phyloP scores from a whole-genome alignment of 2,329 filamentous ascomycete species.

The Neofusicoccum umdonicola region DNA sequence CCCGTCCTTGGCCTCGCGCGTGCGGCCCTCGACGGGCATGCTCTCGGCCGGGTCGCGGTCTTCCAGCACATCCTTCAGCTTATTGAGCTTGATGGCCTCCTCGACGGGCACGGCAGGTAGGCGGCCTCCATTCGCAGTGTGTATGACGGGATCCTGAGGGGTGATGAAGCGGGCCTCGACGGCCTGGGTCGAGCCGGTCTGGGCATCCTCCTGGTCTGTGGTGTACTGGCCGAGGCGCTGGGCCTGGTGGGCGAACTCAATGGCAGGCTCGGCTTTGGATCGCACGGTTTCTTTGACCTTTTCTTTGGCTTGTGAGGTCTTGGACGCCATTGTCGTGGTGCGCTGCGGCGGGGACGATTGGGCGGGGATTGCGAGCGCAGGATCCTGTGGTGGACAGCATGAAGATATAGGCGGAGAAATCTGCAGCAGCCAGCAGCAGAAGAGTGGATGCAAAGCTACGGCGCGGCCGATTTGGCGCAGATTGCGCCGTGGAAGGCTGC shows the following conservation, averaged over 20 bases:
- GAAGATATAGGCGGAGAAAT: background rate
- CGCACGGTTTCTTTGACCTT: slow-evolving; percentile 22
- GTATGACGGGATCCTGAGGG: slow-evolving; percentile 68
- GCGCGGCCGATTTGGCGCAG: background rate
- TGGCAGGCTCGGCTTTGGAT: slow-evolving; percentile 40
- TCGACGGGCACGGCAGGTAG: slow-evolving; percentile 67
- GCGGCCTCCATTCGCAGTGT: slow-evolving; percentile 64
- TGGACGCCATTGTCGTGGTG: slow-evolving; percentile 8
- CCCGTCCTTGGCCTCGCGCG: slow-evolving; percentile 44
- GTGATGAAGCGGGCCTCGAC: slow-evolving; percentile 63
- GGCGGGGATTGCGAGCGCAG: background rate
- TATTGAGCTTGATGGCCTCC: slow-evolving; percentile 70
- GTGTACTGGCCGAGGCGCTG: slow-evolving; percentile 44
- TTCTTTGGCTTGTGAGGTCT: slow-evolving; percentile 3
- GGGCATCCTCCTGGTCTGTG: slow-evolving; percentile 39
- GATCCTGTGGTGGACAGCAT: background rate
- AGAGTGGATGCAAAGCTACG: background rate
- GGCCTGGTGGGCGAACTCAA: slow-evolving; percentile 62
- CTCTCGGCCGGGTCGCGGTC: slow-evolving; percentile 35
- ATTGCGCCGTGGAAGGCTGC: background rate
- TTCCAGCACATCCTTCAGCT: slow-evolving; percentile 54
- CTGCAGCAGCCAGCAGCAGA: background rate
- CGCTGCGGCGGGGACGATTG: background rate
- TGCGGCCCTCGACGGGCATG: slow-evolving; percentile 25
- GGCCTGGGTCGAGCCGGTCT: slow-evolving; percentile 52